Evolutionary conservation across 768 basidiomycete genomes (phyloP).

Genomic region (Trametes gibbosa): DNA sequence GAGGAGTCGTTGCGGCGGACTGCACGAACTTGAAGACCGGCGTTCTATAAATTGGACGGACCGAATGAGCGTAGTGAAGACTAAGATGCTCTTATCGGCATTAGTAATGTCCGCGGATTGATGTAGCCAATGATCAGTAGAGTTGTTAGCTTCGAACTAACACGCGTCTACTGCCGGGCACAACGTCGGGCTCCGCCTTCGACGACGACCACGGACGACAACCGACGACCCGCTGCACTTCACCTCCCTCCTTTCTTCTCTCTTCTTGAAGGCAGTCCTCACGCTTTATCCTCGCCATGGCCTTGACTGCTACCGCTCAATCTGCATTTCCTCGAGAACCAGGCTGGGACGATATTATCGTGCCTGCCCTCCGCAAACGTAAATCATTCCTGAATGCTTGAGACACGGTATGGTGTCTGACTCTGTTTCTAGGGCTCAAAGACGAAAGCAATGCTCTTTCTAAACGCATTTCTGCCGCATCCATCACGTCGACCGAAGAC

Average conservation of each 20-base stretch:
- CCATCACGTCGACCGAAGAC: conserved; percentile 57
- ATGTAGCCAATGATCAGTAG: not conserved
- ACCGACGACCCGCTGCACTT: conserved; percentile 21
- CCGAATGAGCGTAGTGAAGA: no score
- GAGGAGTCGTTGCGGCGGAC: not conserved
- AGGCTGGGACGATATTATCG: conserved; percentile 81
- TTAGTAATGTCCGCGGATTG: not conserved
- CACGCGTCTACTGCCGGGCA: conserved; percentile 8
- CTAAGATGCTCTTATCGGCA: not conserved
- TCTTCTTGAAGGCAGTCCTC: conserved; percentile 19
- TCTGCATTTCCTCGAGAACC: conserved; percentile 40
- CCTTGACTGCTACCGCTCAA: conserved; percentile 41
- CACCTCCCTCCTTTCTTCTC: conserved; percentile 20
- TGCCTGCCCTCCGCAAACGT: conserved; percentile 80
- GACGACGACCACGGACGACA: conserved; percentile 11
- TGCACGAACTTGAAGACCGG: no score
- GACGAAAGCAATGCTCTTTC: conserved; percentile 76
- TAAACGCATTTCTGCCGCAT: conserved; percentile 73
- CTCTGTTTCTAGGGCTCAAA: conserved; percentile 59
- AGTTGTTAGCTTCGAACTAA: no score
- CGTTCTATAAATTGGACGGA: no score
- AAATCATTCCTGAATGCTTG: conserved; percentile 27
- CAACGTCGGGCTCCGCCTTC: conserved; percentile 9
- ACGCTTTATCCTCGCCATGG: conserved; percentile 31
- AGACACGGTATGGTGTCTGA: conserved; percentile 9